Evolutionary conservation across 2,329 filamentous ascomycete species (phyloP).

Genomic region (Lomentospora prolificans): DNA sequence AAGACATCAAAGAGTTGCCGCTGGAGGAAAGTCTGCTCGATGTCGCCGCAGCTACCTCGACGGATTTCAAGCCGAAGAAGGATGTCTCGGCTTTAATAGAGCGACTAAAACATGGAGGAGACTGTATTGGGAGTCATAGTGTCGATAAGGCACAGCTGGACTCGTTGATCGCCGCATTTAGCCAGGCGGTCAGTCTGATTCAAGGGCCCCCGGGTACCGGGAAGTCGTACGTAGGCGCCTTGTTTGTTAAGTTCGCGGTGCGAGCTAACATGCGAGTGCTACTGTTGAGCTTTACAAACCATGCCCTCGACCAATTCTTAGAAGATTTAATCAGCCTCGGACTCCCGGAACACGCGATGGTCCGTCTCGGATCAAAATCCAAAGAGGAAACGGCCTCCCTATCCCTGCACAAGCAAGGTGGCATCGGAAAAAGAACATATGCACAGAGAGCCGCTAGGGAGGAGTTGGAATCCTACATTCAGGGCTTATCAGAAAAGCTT

Average conservation of each 20-base stretch:
- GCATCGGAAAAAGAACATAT: neutral
- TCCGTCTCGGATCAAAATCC: slow-evolving; percentile 54
- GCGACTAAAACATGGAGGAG: neutral
- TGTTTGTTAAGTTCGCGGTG: slow-evolving; percentile 47
- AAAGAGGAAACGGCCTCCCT: slow-evolving; percentile 37
- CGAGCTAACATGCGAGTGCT: slow-evolving; percentile 43
- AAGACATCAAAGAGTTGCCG: slow-evolving; percentile 44
- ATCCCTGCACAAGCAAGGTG: slow-evolving; percentile 33
- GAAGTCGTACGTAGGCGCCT: slow-evolving; percentile 63
- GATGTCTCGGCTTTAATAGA: neutral
- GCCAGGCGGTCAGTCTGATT: slow-evolving; percentile 47
- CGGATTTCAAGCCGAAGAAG: neutral
- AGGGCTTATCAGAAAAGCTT: slow-evolving; percentile 27
- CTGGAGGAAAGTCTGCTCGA: slow-evolving; percentile 28
- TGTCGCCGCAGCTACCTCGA: slow-evolving; percentile 9
- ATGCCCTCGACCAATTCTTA: slow-evolving; percentile 56
- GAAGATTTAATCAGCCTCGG: slow-evolving; percentile 53
- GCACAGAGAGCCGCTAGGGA: slow-evolving; percentile 19
- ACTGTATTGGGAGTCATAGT: neutral
- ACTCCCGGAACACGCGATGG: slow-evolving; percentile 39
- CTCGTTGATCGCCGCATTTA: slow-evolving; percentile 46
- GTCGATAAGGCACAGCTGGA: slow-evolving; percentile 35
- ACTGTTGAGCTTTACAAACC: slow-evolving; percentile 59
- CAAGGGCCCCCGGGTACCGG: slow-evolving; percentile 70
- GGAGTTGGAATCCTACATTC: slow-evolving; percentile 25